These are phyloP conservation scores for Fusarium anguioides DNA, from an alignment of 2,329 filamentous ascomycete genomes.

Conservation along the genomic window DNA sequence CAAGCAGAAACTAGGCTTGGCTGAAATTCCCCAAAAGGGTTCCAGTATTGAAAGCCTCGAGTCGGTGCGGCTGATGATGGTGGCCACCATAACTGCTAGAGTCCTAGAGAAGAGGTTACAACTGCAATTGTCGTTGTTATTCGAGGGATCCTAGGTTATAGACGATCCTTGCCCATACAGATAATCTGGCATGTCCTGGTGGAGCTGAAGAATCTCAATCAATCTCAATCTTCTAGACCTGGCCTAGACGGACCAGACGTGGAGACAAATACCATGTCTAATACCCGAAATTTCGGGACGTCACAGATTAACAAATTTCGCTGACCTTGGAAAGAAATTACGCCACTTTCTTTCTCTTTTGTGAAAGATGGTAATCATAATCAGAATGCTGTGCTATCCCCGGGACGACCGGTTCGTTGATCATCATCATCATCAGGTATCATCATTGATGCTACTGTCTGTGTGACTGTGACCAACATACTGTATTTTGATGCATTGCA, in stretches of 20 bases:
- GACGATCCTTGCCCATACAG: slow-evolving; percentile 17
- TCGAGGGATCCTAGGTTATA: neutral
- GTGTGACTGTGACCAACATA: slow-evolving; percentile 19
- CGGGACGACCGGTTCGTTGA: slow-evolving; percentile 24
- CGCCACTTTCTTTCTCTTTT: slow-evolving; percentile 26
- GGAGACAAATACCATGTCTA: slow-evolving; percentile 20
- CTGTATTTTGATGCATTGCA: neutral
- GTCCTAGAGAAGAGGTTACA: neutral
- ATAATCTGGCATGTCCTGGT: slow-evolving; percentile 19
- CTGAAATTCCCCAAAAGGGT: slow-evolving; percentile 29
- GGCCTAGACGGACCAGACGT: slow-evolving; percentile 35
- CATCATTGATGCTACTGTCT: neutral
- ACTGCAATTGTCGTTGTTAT: neutral
- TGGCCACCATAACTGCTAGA: neutral
- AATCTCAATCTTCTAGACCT: slow-evolving; percentile 14
- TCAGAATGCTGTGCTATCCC: neutral
- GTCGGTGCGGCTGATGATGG: slow-evolving; percentile 21
- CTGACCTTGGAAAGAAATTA: slow-evolving; percentile 20
- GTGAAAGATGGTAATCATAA: neutral
- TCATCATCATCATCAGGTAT: slow-evolving; percentile 1
- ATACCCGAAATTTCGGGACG: slow-evolving; percentile 37
- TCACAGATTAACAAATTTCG: slow-evolving; percentile 31
- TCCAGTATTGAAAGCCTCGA: slow-evolving; percentile 32
- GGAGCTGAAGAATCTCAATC: slow-evolving; percentile 18
- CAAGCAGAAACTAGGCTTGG: slow-evolving; percentile 32